Base-by-base conservation (phyloP, 2,329 filamentous ascomycete species). In the Nemania sp. region DNA sequence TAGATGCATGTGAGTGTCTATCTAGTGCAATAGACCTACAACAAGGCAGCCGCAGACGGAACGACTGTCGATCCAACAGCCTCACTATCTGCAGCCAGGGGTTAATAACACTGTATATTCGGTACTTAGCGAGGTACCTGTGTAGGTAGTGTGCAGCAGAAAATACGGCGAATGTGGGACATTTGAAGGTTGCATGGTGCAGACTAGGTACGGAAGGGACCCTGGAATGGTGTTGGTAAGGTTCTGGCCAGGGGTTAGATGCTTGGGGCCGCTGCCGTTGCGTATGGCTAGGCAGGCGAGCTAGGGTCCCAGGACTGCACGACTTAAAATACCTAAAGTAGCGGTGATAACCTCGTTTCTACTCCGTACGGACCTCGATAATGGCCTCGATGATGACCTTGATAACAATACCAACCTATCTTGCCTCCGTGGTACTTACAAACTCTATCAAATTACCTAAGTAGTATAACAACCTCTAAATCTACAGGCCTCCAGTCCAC, bases 51-150 rank as follows among this genome's bases (percentile, higher is more conserved):
- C 39, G 42, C 47, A 54, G 51, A 51, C 48, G 51, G 46, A 37
- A 40, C 26, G 22, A 41, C 24, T 52, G 51, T 51, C 51, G 55
- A 54, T 57, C 51, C 55, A 51, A 54, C 50, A 57, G 55, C 55
- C 55, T 54, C 51, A 57, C 49, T 45, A 51, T 45, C 51, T 54
- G 47, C 54, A 54, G 47, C 51, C 43, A 54, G 52, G 54, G 44
- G 33, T 19, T 28, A n/a, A 36, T 41, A 30, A 50, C 17, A 22
- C 17, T 23, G 34, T 15, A 39, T 30, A 12, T 7, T 22, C 4
- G 46, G 28, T 39, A 44, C 26, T 12, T 28, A 12, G 26, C 12
- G 17, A 26, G 36, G 2, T 23, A 20, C 11, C 2, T 5, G 9
- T 36, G 8, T 41, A 12, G 44, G 31, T 34, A 41, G 24, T 28